Conservation (phyloP, 2,329 filamentous ascomycete genomes). For the Aspergillus ruber region DNA sequence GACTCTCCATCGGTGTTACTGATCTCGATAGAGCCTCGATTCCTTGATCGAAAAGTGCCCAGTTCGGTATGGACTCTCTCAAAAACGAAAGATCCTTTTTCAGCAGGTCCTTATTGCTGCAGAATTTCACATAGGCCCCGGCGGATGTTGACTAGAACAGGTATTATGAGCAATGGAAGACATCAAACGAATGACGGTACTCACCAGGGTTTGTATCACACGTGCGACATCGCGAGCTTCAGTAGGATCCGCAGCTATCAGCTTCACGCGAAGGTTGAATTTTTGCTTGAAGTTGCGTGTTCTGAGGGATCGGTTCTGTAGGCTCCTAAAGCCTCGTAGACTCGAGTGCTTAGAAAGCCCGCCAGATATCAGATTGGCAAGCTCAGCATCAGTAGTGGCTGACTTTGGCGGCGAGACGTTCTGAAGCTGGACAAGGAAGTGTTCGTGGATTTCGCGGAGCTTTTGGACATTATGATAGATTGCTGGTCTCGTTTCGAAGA, state of each 20-base stretch:
- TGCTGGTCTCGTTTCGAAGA: constrained; percentile 64
- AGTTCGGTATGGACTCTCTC: constrained; percentile 62
- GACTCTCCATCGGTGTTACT: constrained; percentile 62
- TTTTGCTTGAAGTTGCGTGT: constrained; percentile 23
- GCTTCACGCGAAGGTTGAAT: constrained; percentile 23
- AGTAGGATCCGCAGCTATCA: constrained; percentile 45
- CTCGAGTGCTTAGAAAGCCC: constrained; percentile 43
- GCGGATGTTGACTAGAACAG: constrained; percentile 65
- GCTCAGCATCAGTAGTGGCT: constrained; percentile 7
- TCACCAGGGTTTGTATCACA: constrained; percentile 49
- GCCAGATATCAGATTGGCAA: constrained; percentile 16
- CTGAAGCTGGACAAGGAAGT: constrained; percentile 69
- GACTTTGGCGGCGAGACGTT: constrained; percentile 52
- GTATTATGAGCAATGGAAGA: constrained; percentile 43
- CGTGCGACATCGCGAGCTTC: constrained; percentile 50
- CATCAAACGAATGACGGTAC: not conserved
- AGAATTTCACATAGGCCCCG: constrained; percentile 85
- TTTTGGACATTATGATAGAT: constrained; percentile 74
- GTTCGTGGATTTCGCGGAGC: constrained; percentile 77
- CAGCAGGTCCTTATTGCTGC: constrained; percentile 81
- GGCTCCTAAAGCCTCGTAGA: constrained; percentile 29
- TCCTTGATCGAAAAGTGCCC: constrained; percentile 75
- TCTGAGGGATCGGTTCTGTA: constrained; percentile 22
- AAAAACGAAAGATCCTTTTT: constrained; percentile 67
- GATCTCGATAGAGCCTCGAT: constrained; percentile 76